Conservation (phyloP, 352 stramenopile species). For the Phytophthora sp. region DNA sequence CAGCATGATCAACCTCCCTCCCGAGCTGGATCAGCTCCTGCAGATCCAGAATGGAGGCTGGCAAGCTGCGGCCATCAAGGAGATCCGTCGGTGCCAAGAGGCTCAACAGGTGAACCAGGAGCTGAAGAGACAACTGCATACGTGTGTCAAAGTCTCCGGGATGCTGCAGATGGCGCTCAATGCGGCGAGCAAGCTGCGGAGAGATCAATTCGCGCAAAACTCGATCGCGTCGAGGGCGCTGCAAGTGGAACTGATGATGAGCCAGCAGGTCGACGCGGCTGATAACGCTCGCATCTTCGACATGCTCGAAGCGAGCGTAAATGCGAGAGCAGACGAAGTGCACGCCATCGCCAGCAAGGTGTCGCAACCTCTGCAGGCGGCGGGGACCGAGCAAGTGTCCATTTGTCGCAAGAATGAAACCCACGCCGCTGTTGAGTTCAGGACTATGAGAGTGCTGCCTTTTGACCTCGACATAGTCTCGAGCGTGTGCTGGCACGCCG, state of each 20-base stretch:
- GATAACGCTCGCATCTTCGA: slow-evolving; percentile 13
- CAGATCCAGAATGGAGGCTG: slow-evolving; percentile 9
- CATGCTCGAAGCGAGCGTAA: slow-evolving; percentile 24
- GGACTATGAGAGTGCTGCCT: slow-evolving; percentile 10
- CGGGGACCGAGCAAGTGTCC: slow-evolving; percentile 15
- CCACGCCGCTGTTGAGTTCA: slow-evolving; percentile 21
- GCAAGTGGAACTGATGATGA: slow-evolving; percentile 21
- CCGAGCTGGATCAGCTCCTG: slow-evolving; percentile 15
- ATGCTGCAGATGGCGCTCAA: slow-evolving; percentile 16
- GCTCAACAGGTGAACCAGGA: slow-evolving; percentile 16
- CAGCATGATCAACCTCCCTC: neutral
- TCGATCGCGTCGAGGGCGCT: slow-evolving; percentile 18
- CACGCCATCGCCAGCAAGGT: neutral
- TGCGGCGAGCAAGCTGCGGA: neutral
- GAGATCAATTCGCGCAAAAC: slow-evolving; percentile 1
- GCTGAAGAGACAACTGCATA: slow-evolving; percentile 19
- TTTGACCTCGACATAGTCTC: slow-evolving; percentile 20
- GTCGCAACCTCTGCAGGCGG: slow-evolving; percentile 8
- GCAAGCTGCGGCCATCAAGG: slow-evolving; percentile 9
- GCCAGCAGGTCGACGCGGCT: neutral
- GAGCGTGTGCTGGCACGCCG: slow-evolving; percentile 19
- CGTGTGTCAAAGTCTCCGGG: slow-evolving; percentile 17
- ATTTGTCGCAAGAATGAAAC: slow-evolving; percentile 21
- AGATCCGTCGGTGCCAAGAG: slow-evolving; percentile 3
- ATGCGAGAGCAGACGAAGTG: slow-evolving; percentile 14